Evolutionary conservation across 805 yeast species (phyloP).

Genomic region (Zygotorulaspora sp.): DNA sequence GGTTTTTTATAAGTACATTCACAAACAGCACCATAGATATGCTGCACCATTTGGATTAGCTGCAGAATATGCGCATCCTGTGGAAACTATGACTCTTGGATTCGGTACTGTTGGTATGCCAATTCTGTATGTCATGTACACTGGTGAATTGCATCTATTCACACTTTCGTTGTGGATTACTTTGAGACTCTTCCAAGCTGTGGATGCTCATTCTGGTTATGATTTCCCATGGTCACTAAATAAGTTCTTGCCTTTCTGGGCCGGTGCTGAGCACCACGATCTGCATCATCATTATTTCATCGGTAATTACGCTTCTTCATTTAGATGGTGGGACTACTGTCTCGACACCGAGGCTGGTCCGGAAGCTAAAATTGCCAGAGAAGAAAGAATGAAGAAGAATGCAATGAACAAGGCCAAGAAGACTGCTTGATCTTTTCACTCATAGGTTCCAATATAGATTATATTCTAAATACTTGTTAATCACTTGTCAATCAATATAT

Average conservation of each 20-base stretch:
- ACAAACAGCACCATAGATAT: slow-evolving; percentile 91
- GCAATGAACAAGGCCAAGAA: slow-evolving; percentile 42
- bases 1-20: slow-evolving; percentile 78
- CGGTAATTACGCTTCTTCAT: slow-evolving; percentile 86
- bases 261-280: slow-evolving; percentile 95
- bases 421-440: slow-evolving; percentile 7
- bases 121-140: slow-evolving; percentile 65
- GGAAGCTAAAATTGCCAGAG: slow-evolving; percentile 65
- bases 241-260: slow-evolving; percentile 87
- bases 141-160: slow-evolving; percentile 70
- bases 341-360: slow-evolving; percentile 80
- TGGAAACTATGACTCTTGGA: slow-evolving; percentile 82
- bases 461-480: too few relatives aligned
- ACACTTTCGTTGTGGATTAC: slow-evolving; percentile 82
- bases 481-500: too few relatives aligned
- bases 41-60: slow-evolving; percentile 95
- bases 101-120: slow-evolving; percentile 94
- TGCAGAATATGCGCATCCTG: slow-evolving; percentile 96
- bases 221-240: slow-evolving; percentile 93
- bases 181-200: slow-evolving; percentile 83
- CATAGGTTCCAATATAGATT: too few relatives aligned
- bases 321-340: slow-evolving; percentile 87
- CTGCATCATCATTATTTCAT: slow-evolving; percentile 90
- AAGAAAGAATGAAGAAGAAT: slow-evolving; percentile 46
- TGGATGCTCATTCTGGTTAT: slow-evolving; percentile 92